phyloP scores from a whole-genome alignment of 208 protist species.

The Naegleria fowleri region DNA sequence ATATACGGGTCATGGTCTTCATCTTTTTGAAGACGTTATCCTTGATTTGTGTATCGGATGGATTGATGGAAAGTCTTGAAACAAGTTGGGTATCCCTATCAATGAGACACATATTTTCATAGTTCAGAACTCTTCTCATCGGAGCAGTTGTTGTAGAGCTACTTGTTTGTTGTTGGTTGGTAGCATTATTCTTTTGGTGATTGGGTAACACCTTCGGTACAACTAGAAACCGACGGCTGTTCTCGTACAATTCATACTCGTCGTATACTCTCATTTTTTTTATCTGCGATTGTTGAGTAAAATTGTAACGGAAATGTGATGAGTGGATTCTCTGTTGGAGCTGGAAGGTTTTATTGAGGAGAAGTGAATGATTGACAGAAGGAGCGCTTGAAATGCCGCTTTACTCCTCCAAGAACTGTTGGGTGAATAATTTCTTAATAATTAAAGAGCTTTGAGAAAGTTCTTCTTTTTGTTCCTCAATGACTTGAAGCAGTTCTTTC shows the following conservation, averaged over 20 bases:
- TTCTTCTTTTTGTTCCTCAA: constrained; percentile 24
- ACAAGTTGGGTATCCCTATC: constrained; percentile 1
- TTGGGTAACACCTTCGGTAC: background rate
- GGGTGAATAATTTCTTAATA: no score
- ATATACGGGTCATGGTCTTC: constrained; percentile 23
- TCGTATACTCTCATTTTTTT: background rate
- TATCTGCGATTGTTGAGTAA: background rate
- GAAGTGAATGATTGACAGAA: no score
- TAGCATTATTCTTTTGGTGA: no score
- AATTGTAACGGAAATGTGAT: background rate
- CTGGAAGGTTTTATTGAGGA: no score
- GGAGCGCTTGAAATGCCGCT: background rate
- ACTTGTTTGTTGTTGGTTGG: background rate
- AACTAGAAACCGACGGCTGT: background rate
- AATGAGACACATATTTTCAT: background rate
- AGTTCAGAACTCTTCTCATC: background rate
- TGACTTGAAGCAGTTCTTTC: background rate
- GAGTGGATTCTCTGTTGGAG: no score
- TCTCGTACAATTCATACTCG: background rate
- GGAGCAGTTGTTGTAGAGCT: background rate
- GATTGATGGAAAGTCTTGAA: background rate
- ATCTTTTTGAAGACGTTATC: background rate
- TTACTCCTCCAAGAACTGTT: background rate
- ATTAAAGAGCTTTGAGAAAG: background rate
- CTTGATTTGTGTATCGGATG: background rate